Evolutionary conservation across 2,329 filamentous ascomycete genomes (phyloP).

Genomic region (Ambrosiella xylebori): DNA sequence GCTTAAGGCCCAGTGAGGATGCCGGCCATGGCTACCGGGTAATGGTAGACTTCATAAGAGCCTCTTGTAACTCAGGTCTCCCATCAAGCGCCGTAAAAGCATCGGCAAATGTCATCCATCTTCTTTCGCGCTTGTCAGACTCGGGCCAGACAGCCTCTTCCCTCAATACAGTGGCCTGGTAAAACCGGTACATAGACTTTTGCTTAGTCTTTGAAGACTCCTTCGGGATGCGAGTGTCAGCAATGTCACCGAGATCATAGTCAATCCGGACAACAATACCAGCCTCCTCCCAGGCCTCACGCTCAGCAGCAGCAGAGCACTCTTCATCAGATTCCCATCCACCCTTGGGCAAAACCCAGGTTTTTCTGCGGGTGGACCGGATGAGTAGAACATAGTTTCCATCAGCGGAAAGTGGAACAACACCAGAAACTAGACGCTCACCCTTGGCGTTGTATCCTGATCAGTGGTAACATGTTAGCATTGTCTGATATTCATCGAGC

Average conservation of each 20-base stretch:
- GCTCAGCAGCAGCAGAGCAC: slow-evolving; percentile 64
- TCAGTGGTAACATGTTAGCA: slow-evolving; percentile 2
- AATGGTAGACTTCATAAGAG: slow-evolving; percentile 64
- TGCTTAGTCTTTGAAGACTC: slow-evolving; percentile 44
- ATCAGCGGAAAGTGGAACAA: slow-evolving; percentile 76
- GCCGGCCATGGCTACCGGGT: slow-evolving; percentile 21
- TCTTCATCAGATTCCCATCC: slow-evolving; percentile 94
- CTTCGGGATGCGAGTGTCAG: slow-evolving; percentile 69
- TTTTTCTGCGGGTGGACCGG: slow-evolving; percentile 75
- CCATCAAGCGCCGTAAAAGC: slow-evolving; percentile 61
- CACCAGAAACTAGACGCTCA: slow-evolving; percentile 85
- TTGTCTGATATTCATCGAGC: not conserved
- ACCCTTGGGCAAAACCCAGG: slow-evolving; percentile 94
- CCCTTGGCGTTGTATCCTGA: slow-evolving; percentile 81
- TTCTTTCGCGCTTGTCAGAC: slow-evolving; percentile 72
- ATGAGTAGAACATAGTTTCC: slow-evolving; percentile 82
- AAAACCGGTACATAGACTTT: slow-evolving; percentile 58
- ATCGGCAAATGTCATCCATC: slow-evolving; percentile 76
- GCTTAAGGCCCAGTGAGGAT: not conserved
- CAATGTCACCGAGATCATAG: slow-evolving; percentile 71
- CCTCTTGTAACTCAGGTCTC: slow-evolving; percentile 76
- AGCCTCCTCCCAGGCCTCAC: slow-evolving; percentile 97
- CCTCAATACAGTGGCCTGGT: slow-evolving; percentile 70
- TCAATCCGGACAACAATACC: slow-evolving; percentile 75
- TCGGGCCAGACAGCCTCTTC: slow-evolving; percentile 88